Evolutionary conservation across 148 eudicot species (phyloP), one percentile per base, ranked within the genome.

Genomic region (Limonium bicolor): DNA sequence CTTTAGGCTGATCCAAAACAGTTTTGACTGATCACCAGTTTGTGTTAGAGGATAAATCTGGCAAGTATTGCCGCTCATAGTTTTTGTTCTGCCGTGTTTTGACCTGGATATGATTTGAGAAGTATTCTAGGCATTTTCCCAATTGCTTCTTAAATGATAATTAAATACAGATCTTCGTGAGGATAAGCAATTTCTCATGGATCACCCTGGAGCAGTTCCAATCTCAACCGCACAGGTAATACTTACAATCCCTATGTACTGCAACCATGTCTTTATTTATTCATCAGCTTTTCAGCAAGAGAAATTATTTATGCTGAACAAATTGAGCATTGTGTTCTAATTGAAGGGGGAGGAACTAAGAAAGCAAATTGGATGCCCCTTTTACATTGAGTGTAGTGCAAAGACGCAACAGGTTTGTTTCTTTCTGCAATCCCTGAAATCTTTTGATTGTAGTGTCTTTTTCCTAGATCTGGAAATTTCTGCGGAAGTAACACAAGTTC

Each of bases 121-220:
- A n/a, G n/a, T n/a, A n/a, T n/a, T n/a, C n/a, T n/a, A n/a, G n/a
- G n/a, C n/a, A n/a, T n/a, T n/a, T n/a, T n/a, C n/a, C n/a, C n/a
- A n/a, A n/a, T n/a, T n/a, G n/a, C n/a, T n/a, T n/a, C n/a, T n/a
- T n/a, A n/a, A n/a, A n/a, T n/a, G n/a, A n/a, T n/a, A n/a, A n/a
- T n/a, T n/a, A n/a, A n/a, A n/a, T 58, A 26, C 67, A 84, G 95
- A 80, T 80, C 95, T 84, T 53, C 90, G 85, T 33, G 88, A 84
- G 38, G 95, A 84, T 50, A 66, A 76, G 44, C 82, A 74, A 31
- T 84, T 76, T 51, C 71, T 84, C 45, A 25, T 53, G 31, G 95
- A 84, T 62, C 90, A 84, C 63, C 85, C 95, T 20, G 85, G 85
- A 22, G 95, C 84, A 21, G 85, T 71, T 27, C 85, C 85, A 17